These are phyloP conservation scores for Sinapis alba DNA, from an alignment of 441 rosid genomes.

Conservation along the genomic window DNA sequence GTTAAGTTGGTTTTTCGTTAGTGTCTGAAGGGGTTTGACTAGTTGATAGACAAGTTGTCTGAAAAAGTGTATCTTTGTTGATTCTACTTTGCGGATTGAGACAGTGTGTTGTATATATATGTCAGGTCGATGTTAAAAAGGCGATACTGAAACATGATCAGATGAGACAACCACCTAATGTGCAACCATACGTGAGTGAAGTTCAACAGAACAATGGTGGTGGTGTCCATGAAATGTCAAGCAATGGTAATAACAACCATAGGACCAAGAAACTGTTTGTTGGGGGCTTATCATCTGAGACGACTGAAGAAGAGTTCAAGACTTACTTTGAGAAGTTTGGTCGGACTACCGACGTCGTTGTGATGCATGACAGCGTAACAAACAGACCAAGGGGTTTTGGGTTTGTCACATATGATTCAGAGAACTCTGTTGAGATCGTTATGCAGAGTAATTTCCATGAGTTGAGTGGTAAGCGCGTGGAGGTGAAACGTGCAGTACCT, in stretches of 20 bases:
- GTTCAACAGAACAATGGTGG: constrained; percentile 32
- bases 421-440: constrained; percentile 69
- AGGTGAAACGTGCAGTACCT: constrained; percentile 87
- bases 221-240: constrained; percentile 20
- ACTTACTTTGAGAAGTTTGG: constrained; percentile 77
- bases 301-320: constrained; percentile 71
- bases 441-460: constrained; percentile 61
- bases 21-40: no score
- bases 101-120: neutral
- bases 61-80: no score
- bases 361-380: constrained; percentile 70
- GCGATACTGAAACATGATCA: constrained; percentile 51
- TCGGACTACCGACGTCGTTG: constrained; percentile 73
- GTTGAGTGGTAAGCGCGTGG: constrained; percentile 63
- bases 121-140: constrained; percentile 77
- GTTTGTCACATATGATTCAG: constrained; percentile 72
- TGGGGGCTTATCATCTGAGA: constrained; percentile 73
- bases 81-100: no score
- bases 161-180: constrained; percentile 33
- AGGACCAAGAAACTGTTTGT: constrained; percentile 77
- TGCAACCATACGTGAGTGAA: constrained; percentile 5
- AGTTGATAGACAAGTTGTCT: no score
- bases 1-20: no score
- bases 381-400: constrained; percentile 88
- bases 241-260: constrained; percentile 31